These are phyloP conservation scores for Trichoderma orchidacearum DNA, from an alignment of 495 filamentous ascomycete species.

Conservation along the genomic window DNA sequence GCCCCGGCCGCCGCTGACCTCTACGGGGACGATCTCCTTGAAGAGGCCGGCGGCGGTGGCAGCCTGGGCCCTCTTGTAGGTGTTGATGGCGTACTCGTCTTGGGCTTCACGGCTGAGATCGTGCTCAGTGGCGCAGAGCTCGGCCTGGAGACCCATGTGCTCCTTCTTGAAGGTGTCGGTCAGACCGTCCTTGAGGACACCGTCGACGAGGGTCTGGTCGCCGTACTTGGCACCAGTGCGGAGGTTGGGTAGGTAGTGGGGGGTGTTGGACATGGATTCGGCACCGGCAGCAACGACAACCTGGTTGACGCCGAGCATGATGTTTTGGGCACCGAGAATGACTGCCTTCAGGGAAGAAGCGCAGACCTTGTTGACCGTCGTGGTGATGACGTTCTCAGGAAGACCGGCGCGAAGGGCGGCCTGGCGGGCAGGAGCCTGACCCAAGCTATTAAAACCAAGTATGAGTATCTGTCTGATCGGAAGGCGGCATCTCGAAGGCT, in stretches of 20 bases:
- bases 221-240: constrained; percentile 84
- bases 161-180: constrained; percentile 85
- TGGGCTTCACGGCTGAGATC: constrained; percentile 66
- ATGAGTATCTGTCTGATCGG: constrained; percentile 1
- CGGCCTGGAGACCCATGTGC: constrained; percentile 86
- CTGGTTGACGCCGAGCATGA: constrained; percentile 85
- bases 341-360: constrained; percentile 88
- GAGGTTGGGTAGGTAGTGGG: constrained; percentile 84
- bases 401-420: constrained; percentile 83
- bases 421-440: constrained; percentile 92
- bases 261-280: constrained; percentile 95
- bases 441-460: constrained; percentile 46
- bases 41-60: constrained; percentile 70
- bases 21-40: constrained; percentile 80
- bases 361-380: constrained; percentile 97
- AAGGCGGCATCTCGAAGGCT: constrained; percentile 19
- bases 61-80: constrained; percentile 81
- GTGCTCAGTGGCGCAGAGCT: constrained; percentile 84
- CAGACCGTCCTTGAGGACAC: constrained; percentile 81
- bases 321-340: constrained; percentile 89
- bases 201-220: constrained; percentile 73
- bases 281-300: constrained; percentile 85
- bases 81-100: constrained; percentile 85
- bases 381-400: constrained; percentile 61
- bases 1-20: constrained; percentile 74